Evolutionary conservation across 768 basidiomycete genomes (phyloP).

Genomic region (Baorangia bicolor): DNA sequence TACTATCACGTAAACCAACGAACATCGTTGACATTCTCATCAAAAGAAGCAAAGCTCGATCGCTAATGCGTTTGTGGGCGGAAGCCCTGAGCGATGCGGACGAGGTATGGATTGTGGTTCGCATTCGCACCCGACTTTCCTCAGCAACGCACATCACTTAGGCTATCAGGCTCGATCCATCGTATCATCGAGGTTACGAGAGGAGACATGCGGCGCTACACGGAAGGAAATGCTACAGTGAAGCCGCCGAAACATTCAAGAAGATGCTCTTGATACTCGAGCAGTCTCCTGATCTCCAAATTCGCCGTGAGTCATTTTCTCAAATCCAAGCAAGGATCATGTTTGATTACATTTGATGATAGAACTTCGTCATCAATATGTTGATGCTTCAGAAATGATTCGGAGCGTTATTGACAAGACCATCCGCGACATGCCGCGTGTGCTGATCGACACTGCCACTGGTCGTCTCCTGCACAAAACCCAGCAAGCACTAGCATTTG

Average conservation of each 20-base stretch:
- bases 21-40: neutral
- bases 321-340: neutral
- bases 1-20: neutral
- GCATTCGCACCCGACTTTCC: too few relatives aligned
- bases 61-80: neutral
- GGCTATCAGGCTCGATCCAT: too few relatives aligned
- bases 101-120: too few relatives aligned
- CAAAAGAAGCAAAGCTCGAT: conserved; percentile 1
- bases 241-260: neutral
- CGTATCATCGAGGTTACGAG: neutral
- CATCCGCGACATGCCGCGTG: neutral
- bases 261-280: neutral
- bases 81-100: too few relatives aligned
- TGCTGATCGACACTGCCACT: too few relatives aligned
- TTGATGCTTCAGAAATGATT: neutral
- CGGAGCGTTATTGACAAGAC: neutral
- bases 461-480: neutral
- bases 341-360: neutral
- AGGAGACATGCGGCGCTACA: neutral
- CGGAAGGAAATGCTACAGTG: neutral
- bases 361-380: too few relatives aligned
- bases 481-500: neutral
- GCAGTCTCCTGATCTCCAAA: neutral
- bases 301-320: neutral
- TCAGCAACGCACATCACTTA: neutral